These are phyloP conservation scores for Dictyophora rubrovolvata DNA, from an alignment of 768 basidiomycete species.

Conservation along the genomic window DNA sequence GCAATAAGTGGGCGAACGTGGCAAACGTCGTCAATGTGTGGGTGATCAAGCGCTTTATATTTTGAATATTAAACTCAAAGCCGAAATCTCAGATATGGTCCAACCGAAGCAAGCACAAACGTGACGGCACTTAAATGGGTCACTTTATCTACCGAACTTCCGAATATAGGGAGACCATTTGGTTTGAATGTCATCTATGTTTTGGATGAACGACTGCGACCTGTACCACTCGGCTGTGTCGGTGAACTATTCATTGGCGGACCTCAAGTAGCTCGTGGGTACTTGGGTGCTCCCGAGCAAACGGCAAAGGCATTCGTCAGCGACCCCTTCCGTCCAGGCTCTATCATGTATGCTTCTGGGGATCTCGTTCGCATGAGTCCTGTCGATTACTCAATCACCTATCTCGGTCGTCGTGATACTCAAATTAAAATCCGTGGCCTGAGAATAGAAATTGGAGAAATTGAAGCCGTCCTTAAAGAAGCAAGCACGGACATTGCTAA, in stretches of 20 bases:
- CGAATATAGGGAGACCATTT: background rate
- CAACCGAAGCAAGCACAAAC: background rate
- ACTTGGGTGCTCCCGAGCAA: constrained; percentile 21
- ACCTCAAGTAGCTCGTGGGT: constrained; percentile 18
- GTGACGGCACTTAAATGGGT: background rate
- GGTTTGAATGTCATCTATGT: background rate
- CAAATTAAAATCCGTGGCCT: background rate
- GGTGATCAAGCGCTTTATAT: background rate
- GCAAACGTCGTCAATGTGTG: background rate
- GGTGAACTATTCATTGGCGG: constrained; percentile 17
- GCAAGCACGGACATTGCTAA: background rate
- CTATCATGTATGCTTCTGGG: background rate
- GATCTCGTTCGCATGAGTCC: background rate
- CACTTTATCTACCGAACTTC: background rate
- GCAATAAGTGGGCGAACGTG: no score
- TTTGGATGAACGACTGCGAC: background rate
- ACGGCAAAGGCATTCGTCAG: constrained; percentile 19
- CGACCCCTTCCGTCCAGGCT: constrained; percentile 20
- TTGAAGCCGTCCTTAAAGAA: background rate
- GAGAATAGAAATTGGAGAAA: background rate
- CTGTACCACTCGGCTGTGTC: background rate
- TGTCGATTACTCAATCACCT: background rate
- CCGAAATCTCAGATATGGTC: background rate
- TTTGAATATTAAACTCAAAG: background rate
- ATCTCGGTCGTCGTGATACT: background rate